These are phyloP conservation scores for Neofusicoccum sp. DNA, from an alignment of 2,329 filamentous ascomycete species.

Conservation along the genomic window DNA sequence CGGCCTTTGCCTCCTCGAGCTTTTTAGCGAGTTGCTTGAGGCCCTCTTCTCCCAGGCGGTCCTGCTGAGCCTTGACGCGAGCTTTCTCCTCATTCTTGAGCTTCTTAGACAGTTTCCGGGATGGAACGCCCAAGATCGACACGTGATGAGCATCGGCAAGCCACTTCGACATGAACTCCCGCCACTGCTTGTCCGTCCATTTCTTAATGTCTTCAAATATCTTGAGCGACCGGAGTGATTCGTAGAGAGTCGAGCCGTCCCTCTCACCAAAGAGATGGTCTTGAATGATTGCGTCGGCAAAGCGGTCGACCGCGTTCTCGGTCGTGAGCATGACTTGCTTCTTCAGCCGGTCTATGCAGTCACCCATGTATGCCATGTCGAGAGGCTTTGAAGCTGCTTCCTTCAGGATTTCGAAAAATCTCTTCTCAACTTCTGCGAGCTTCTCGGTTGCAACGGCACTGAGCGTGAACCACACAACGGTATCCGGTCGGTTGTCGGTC, in stretches of 20 bases:
- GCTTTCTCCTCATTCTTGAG: conserved; percentile 80
- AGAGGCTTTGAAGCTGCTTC: conserved; percentile 79
- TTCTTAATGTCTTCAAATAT: conserved; percentile 69
- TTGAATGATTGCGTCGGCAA: conserved; percentile 82
- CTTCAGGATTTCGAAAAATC: conserved; percentile 80
- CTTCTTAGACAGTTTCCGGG: conserved; percentile 74
- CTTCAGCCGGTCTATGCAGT: conserved; percentile 81
- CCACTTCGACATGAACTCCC: conserved; percentile 78
- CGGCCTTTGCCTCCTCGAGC: conserved; percentile 79
- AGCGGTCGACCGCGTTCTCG: conserved; percentile 79
- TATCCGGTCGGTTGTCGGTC: conserved; percentile 77
- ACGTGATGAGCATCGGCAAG: conserved; percentile 83
- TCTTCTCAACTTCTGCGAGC: conserved; percentile 79
- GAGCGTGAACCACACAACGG: conserved; percentile 82
- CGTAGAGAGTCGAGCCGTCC: conserved; percentile 63
- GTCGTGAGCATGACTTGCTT: conserved; percentile 82
- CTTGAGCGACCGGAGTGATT: conserved; percentile 43
- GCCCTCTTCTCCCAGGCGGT: conserved; percentile 79
- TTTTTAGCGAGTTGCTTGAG: conserved; percentile 73
- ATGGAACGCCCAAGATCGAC: conserved; percentile 86
- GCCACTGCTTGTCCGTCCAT: conserved; percentile 87
- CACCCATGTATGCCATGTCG: conserved; percentile 86
- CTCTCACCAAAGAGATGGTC: conserved; percentile 89
- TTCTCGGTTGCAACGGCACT: conserved; percentile 87
- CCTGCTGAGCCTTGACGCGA: conserved; percentile 76